These are phyloP conservation scores for Meyerozyma sp. DNA, from an alignment of 1,139 yeast genomes.

Conservation along the genomic window DNA sequence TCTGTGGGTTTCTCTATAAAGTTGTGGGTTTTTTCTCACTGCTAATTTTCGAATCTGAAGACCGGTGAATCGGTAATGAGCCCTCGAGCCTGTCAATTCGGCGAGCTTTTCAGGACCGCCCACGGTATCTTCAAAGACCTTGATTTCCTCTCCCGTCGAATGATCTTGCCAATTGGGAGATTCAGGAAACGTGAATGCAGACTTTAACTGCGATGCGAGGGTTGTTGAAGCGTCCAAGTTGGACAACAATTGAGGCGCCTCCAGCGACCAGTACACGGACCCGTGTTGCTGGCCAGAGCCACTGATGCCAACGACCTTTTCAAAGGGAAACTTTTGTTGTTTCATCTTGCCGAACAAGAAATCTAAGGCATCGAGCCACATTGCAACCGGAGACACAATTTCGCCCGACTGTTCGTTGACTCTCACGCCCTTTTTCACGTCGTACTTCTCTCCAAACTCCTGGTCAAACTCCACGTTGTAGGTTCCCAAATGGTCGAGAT, in stretches of 20 bases:
- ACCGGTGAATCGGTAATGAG: conserved; percentile 88
- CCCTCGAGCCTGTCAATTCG: conserved; percentile 72
- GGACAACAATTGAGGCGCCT: conserved; percentile 37
- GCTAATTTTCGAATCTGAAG: conserved; percentile 79
- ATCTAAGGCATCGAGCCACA: conserved; percentile 89
- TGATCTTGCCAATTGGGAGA: conserved; percentile 97
- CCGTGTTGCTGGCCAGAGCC: conserved; percentile 96
- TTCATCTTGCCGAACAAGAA: conserved; percentile 53
- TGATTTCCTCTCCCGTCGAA: conserved; percentile 68
- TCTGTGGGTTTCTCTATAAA: conserved; percentile 51
- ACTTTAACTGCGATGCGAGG: conserved; percentile 41
- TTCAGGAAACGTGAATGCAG: conserved; percentile 54
- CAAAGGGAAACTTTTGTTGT: conserved; percentile 49
- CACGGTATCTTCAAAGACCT: conserved; percentile 52
- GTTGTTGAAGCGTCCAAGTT: conserved; percentile 18
- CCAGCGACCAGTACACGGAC: conserved; percentile 69
- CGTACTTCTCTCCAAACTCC: conserved; percentile 51
- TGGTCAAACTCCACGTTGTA: conserved; percentile 69
- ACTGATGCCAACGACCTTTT: conserved; percentile 59
- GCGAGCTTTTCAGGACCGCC: conserved; percentile 69
- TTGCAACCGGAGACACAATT: conserved; percentile 72
- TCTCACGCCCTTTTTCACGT: conserved; percentile 67
- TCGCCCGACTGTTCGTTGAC: conserved; percentile 45
- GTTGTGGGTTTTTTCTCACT: conserved; percentile 42
- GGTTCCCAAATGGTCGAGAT: conserved; percentile 49